A percentile compares a stretch with the other conserved stretches of the same genome.
phyloP scores from a whole-genome alignment of 257 asterid species.

The Scutellaria galericulata region DNA sequence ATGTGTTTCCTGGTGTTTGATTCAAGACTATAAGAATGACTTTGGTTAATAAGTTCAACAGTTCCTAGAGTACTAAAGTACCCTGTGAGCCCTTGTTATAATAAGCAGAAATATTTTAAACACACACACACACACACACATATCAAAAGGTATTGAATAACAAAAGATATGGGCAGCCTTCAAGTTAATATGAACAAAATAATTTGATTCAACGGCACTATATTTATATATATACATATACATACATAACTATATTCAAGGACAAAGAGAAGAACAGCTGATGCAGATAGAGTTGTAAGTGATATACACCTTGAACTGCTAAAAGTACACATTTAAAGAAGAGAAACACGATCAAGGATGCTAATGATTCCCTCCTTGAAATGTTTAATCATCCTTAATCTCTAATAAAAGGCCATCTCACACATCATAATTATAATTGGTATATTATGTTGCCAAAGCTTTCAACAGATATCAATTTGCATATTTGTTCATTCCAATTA shows the following conservation, averaged over 20 bases:
- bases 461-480: background rate
- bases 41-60: background rate
- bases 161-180: background rate
- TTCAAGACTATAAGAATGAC: conserved; percentile 10
- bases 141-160: background rate
- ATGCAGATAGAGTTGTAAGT: background rate
- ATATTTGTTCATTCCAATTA: background rate
- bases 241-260: background rate
- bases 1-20: background rate
- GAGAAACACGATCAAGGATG: background rate
- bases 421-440: background rate
- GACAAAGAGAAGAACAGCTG: background rate
- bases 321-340: background rate
- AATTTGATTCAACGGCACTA: background rate
- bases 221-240: background rate
- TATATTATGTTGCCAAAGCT: background rate
- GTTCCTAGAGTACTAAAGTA: conserved; percentile 9
- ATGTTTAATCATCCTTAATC: background rate
- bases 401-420: background rate
- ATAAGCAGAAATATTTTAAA: background rate
- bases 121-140: background rate
- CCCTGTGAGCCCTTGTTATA: background rate
- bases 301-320: conserved; percentile 11
- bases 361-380: background rate
- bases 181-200: background rate